A percentile compares a stretch with the other conserved stretches of the same genome.
Evolutionary conservation across 495 filamentous ascomycete genomes (phyloP).

Genomic region (Penicillium fimorum): DNA sequence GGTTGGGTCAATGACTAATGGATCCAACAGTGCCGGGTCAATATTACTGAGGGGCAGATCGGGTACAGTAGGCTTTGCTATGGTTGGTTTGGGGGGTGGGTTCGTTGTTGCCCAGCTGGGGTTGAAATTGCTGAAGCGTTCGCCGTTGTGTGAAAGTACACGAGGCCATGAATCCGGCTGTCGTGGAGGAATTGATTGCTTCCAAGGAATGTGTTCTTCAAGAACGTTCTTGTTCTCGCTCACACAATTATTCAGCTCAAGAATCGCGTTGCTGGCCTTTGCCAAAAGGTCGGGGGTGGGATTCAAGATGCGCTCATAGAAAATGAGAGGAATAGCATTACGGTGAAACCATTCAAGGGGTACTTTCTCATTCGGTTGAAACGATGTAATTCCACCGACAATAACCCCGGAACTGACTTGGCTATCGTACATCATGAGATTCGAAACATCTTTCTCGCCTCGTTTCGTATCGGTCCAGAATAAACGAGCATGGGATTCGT

Average conservation of each 20-base stretch:
- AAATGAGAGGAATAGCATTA: slow-evolving; percentile 24
- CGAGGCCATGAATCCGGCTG: slow-evolving; percentile 7
- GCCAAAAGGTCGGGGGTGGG: slow-evolving; percentile 20
- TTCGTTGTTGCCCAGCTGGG: not conserved
- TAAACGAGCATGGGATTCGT: slow-evolving; percentile 26
- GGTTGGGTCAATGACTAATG: slow-evolving; percentile 3
- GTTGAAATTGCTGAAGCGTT: slow-evolving; percentile 8
- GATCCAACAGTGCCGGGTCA: not conserved
- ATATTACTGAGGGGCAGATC: not conserved
- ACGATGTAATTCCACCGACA: slow-evolving; percentile 22
- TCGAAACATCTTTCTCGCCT: slow-evolving; percentile 22
- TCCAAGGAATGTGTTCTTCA: slow-evolving; percentile 4
- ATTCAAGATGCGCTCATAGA: slow-evolving; percentile 41
- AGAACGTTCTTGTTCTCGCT: not conserved
- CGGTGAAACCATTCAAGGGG: slow-evolving; percentile 25
- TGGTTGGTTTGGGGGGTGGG: not conserved
- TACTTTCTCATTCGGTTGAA: slow-evolving; percentile 20
- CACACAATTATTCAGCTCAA: slow-evolving; percentile 10
- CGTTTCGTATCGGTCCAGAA: slow-evolving; percentile 35
- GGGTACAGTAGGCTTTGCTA: not conserved
- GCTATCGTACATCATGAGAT: slow-evolving; percentile 35
- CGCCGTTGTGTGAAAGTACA: slow-evolving; percentile 6
- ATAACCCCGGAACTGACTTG: slow-evolving; percentile 23
- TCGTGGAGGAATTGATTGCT: not conserved
- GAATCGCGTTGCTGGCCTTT: slow-evolving; percentile 10